Conservation (phyloP, 2,329 filamentous ascomycete species). For the Diplodia intermedia region DNA sequence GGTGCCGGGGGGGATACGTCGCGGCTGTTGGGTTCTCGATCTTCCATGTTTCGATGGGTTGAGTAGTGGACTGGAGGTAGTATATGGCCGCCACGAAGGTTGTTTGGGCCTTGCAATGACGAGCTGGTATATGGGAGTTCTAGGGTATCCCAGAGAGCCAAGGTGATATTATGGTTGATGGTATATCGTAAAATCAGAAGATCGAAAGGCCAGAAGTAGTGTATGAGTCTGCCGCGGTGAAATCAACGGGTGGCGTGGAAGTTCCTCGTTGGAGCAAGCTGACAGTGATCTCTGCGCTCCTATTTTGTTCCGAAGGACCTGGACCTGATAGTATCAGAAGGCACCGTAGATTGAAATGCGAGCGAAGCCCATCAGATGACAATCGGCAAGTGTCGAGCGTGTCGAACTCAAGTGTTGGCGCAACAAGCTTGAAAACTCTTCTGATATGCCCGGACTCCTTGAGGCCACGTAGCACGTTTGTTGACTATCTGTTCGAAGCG, state of each 20-base stretch:
- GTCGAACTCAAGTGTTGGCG: neutral
- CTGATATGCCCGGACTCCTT: too few species aligned
- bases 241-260: neutral
- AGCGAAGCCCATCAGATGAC: neutral
- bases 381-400: too few species aligned
- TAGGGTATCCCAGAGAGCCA: too few species aligned
- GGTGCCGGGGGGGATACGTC: too few species aligned
- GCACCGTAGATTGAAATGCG: neutral
- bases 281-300: neutral
- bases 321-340: neutral
- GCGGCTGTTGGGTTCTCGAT: too few species aligned
- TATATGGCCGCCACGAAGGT: neutral
- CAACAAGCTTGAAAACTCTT: neutral
- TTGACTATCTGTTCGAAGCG: neutral
- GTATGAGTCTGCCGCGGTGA: too few species aligned
- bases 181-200: too few species aligned
- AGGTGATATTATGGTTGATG: too few species aligned
- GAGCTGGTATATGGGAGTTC: neutral
- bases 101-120: neutral
- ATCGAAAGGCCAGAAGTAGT: too few species aligned
- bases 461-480: neutral
- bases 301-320: neutral
- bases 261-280: neutral
- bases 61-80: neutral
- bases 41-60: too few species aligned